Evolutionary conservation across 2,329 filamentous ascomycete genomes (phyloP).

Genomic region (Fusarium equiseti): DNA sequence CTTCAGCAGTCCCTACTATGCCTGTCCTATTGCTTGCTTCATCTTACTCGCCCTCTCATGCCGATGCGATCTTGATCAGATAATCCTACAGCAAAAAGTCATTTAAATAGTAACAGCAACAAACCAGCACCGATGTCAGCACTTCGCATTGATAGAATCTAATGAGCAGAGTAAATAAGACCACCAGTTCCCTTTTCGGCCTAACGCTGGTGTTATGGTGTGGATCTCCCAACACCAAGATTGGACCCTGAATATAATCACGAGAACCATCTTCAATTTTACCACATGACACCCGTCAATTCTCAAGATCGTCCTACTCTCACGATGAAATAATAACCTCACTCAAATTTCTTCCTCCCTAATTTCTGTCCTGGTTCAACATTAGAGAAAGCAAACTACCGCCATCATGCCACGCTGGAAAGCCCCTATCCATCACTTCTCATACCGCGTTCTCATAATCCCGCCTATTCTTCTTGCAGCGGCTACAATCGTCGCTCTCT

Average conservation of each 20-base stretch:
- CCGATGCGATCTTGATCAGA: not conserved
- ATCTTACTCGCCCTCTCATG: no score
- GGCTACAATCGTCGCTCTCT: constrained; percentile 57
- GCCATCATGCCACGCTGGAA: constrained; percentile 45
- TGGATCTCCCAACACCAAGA: constrained; percentile 31
- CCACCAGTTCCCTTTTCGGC: constrained; percentile 13
- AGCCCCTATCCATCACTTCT: constrained; percentile 64
- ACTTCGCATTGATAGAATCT: not conserved
- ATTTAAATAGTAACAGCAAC: not conserved
- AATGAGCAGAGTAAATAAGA: not conserved
- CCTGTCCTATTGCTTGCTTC: no score
- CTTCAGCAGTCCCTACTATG: not conserved
- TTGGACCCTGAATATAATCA: constrained; percentile 28
- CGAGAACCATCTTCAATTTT: constrained; percentile 32
- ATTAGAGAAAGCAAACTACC: not conserved
- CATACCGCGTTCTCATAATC: constrained; percentile 65
- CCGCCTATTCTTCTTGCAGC: constrained; percentile 61
- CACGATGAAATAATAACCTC: not conserved
- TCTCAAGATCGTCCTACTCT: not conserved
- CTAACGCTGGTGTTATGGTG: constrained; percentile 30
- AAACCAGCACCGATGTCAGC: no score
- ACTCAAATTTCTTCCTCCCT: not conserved
- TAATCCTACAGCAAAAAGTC: no score
- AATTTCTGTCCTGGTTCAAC: no score
- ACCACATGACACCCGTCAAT: constrained; percentile 32